Evolutionary conservation across 306 rosid genomes (phyloP).

Genomic region (Styphnolobium japonicum): DNA sequence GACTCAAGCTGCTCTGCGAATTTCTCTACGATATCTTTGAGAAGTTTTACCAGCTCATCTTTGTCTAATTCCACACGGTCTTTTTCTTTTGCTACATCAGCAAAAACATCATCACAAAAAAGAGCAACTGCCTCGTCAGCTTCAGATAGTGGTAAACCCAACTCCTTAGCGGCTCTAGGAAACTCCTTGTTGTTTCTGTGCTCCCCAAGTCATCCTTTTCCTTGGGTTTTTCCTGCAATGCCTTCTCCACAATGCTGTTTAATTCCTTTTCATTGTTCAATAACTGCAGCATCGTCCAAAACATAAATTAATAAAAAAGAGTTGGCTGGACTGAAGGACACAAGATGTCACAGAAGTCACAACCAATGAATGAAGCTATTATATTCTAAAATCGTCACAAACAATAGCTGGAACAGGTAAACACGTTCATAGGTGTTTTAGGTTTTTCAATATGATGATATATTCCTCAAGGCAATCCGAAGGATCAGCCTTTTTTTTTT

Average conservation of each 20-base stretch:
- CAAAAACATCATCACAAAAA: constrained; percentile 71
- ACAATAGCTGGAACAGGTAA: background rate
- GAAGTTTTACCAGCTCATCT: constrained; percentile 40
- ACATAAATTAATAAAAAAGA: background rate
- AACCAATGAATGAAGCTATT: background rate
- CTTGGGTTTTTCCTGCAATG: constrained; percentile 43
- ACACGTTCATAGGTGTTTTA: background rate
- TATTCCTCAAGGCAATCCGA: constrained; percentile 1
- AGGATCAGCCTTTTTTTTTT: background rate
- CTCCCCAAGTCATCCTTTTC: constrained; percentile 38
- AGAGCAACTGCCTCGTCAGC: constrained; percentile 57
- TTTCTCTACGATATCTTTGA: constrained; percentile 56
- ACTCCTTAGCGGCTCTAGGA: constrained; percentile 60
- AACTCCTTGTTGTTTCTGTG: constrained; percentile 48
- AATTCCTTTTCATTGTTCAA: constrained; percentile 70
- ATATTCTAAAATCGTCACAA: background rate
- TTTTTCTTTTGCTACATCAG: constrained; percentile 44
- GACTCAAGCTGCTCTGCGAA: constrained; percentile 80
- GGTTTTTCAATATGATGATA: constrained; percentile 10
- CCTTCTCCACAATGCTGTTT: constrained; percentile 44
- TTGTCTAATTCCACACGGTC: constrained; percentile 33
- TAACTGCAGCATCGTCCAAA: constrained; percentile 57
- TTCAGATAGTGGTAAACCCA: constrained; percentile 61
- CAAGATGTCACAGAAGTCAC: constrained; percentile 6
- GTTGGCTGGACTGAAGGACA: background rate